Percentiles rank a stretch among this genome's conserved stretches.
Conservation (phyloP, 768 basidiomycete genomes). For the Sarcodon aspratus region DNA sequence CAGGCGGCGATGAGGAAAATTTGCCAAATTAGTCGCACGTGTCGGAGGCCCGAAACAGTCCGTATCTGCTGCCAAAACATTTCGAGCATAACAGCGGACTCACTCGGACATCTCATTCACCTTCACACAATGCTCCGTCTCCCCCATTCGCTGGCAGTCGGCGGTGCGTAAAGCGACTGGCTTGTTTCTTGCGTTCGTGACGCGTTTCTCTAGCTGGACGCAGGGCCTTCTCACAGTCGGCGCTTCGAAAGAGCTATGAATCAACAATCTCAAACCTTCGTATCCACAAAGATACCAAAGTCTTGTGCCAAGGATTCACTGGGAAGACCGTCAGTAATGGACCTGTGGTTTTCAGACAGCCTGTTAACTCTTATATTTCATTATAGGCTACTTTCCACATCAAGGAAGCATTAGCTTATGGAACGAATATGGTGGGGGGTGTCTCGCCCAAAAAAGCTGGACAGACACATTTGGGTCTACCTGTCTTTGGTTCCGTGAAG, state of each 20-base stretch:
- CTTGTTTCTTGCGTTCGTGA: neutral
- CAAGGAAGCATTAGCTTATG: constrained; percentile 86
- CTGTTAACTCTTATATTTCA: neutral
- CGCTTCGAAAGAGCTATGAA: constrained; percentile 66
- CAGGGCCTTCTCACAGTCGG: constrained; percentile 76
- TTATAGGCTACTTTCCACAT: constrained; percentile 91
- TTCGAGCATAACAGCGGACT: neutral
- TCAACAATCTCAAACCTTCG: constrained; percentile 86
- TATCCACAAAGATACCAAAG: constrained; percentile 91
- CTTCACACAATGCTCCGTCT: constrained; percentile 41
- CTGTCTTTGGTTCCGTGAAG: constrained; percentile 84
- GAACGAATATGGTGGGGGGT: constrained; percentile 96
- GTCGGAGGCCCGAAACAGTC: too few relatives aligned
- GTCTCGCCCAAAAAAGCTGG: constrained; percentile 97
- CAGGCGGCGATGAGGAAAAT: too few relatives aligned
- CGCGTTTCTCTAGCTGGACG: constrained; percentile 36
- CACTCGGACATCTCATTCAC: neutral
- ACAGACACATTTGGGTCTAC: constrained; percentile 87
- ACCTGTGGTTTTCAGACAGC: neutral
- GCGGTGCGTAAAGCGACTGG: constrained; percentile 26
- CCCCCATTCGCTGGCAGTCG: constrained; percentile 40
- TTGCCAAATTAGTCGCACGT: too few relatives aligned
- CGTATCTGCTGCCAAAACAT: too few relatives aligned
- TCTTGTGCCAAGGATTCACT: constrained; percentile 83
- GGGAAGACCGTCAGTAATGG: constrained; percentile 75